Evolutionary conservation across 2,329 filamentous ascomycete genomes (phyloP).

Genomic region (Nakataea oryzae): DNA sequence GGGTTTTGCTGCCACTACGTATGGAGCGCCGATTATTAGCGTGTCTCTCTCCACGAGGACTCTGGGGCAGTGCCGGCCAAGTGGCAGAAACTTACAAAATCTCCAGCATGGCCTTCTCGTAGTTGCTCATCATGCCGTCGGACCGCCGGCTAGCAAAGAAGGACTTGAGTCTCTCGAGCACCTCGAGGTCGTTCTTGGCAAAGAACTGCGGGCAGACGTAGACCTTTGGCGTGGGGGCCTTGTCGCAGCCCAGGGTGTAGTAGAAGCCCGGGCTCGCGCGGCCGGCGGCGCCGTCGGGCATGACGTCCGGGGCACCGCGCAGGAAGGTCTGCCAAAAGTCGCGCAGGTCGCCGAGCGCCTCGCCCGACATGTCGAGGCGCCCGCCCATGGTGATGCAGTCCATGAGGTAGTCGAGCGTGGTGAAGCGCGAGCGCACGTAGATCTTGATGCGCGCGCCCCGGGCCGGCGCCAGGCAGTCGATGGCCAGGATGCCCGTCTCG

Average conservation of each 20-base stretch:
- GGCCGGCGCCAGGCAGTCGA: constrained; percentile 12
- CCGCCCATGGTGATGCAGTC: constrained; percentile 15
- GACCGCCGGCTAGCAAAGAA: constrained; percentile 11
- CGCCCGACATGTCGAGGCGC: constrained; percentile 7
- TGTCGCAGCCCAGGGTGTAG: constrained; percentile 12
- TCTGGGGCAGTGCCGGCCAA: neutral
- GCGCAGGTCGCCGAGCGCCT: constrained; percentile 11
- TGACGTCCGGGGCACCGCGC: constrained; percentile 10
- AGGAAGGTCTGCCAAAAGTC: constrained; percentile 15
- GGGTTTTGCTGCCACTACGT: neutral
- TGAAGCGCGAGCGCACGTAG: constrained; percentile 12
- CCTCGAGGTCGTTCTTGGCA: constrained; percentile 13
- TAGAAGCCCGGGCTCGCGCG: constrained; percentile 14
- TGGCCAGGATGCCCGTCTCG: constrained; percentile 14
- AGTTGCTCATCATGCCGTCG: constrained; percentile 11
- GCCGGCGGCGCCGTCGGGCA: constrained; percentile 10
- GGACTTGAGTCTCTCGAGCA: constrained; percentile 10
- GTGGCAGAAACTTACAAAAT: constrained; percentile 4
- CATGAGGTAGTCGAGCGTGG: constrained; percentile 13
- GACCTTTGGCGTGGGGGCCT: constrained; percentile 12
- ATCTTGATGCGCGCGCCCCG: constrained; percentile 13
- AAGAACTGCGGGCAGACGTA: constrained; percentile 13
- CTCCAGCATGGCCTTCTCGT: constrained; percentile 11
- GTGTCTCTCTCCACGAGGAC: no score
- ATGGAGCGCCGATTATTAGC: neutral